A percentile compares a stretch with the other conserved stretches of the same genome.
Conservation (phyloP, 257 asterid genomes). For the Solanum habrochaites region DNA sequence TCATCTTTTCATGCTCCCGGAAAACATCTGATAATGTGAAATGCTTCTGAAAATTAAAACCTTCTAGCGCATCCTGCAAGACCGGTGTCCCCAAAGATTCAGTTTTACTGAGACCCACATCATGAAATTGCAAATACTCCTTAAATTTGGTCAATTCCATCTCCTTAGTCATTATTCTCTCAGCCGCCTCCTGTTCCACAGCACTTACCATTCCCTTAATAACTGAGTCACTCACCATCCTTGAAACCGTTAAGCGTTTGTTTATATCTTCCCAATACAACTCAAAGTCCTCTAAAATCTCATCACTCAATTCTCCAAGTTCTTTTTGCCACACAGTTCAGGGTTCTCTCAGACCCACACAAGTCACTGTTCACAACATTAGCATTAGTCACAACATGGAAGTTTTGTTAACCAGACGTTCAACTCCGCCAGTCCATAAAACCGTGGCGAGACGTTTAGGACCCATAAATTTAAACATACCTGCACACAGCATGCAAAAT, state of each 20-base stretch:
- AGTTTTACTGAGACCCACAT: neutral
- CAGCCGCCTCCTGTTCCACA: conserved; percentile 67
- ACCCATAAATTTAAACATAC: conserved; percentile 11
- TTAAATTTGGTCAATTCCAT: conserved; percentile 43
- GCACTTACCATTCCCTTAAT: conserved; percentile 83
- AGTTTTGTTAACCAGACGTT: conserved; percentile 1
- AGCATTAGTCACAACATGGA: conserved; percentile 7
- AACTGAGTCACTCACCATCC: conserved; percentile 80
- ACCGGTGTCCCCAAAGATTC: conserved; percentile 6
- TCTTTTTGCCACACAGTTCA: conserved; percentile 14
- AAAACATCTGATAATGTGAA: conserved; percentile 13
- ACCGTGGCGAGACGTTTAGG: too few relatives aligned
- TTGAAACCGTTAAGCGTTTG: conserved; percentile 45
- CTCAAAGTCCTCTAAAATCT: conserved; percentile 56
- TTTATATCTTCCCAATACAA: conserved; percentile 56
- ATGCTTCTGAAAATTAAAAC: conserved; percentile 1
- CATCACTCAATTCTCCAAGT: conserved; percentile 43
- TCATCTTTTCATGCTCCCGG: conserved; percentile 24
- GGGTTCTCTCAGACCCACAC: conserved; percentile 5
- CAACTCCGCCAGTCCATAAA: conserved; percentile 10
- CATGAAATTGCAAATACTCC: conserved; percentile 18
- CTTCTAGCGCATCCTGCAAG: neutral
- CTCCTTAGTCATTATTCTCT: conserved; percentile 52
- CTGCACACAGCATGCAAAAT: neutral
- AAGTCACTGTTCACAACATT: conserved; percentile 4